Percentiles rank a stretch among this genome's conserved stretches.
These are phyloP conservation scores for Tetrapyrgos nigripes DNA, from an alignment of 1,284 basidiomycete genomes.

Conservation along the genomic window DNA sequence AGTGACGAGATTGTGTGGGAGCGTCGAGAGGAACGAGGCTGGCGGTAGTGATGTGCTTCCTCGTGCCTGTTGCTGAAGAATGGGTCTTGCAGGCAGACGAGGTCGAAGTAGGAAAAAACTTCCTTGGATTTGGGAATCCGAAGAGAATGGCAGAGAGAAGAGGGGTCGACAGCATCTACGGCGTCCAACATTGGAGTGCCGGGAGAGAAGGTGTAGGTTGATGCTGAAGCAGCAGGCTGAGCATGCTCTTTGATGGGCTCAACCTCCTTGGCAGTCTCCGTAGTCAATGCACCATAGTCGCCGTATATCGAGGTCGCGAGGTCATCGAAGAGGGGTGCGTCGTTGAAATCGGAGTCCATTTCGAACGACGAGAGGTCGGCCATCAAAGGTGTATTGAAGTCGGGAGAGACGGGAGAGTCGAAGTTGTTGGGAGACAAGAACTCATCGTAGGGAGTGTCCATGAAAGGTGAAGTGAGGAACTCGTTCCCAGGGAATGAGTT, in stretches of 20 bases:
- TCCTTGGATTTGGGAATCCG: too few species aligned
- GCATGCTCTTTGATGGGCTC: constrained; percentile 22
- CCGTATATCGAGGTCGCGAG: constrained; percentile 8
- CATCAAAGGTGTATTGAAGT: constrained; percentile 64
- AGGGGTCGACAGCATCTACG: too few species aligned
- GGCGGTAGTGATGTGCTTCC: constrained; percentile 57
- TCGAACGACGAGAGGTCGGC: constrained; percentile 40
- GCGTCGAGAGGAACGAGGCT: constrained; percentile 60
- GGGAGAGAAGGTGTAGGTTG: too few species aligned
- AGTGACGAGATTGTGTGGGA: too few species aligned
- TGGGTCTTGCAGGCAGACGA: too few species aligned
- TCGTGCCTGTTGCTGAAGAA: constrained; percentile 51
- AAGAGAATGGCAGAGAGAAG: constrained; percentile 44
- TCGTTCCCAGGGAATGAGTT: too few species aligned
- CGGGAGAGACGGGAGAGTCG: constrained; percentile 56
- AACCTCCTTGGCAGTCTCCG: background rate
- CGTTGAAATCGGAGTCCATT: too few species aligned
- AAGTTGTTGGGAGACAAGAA: constrained; percentile 31
- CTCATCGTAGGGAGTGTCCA: constrained; percentile 19
- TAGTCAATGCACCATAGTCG: too few species aligned
- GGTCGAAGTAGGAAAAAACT: constrained; percentile 31
- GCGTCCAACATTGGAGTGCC: too few species aligned
- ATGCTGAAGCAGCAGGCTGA: too few species aligned
- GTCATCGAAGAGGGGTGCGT: constrained; percentile 12
- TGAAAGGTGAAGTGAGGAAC: constrained; percentile 10